phyloP scores from a whole-genome alignment of 2,329 filamentous ascomycete genomes.

The Capronia epimyces region DNA sequence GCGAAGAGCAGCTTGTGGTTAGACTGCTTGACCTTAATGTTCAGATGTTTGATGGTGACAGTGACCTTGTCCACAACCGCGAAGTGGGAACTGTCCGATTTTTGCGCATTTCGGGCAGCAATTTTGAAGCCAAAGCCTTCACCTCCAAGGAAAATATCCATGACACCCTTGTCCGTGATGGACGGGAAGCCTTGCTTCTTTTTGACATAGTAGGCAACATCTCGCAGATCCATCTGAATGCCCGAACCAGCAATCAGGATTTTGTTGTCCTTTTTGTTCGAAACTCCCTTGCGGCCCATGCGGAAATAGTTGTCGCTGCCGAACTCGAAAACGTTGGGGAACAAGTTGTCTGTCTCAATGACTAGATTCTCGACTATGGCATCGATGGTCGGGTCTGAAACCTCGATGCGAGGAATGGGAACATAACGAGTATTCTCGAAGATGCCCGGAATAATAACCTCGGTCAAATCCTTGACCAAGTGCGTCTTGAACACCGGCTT shows the following conservation, averaged over 20 bases:
- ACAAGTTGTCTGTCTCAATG: constrained; percentile 92
- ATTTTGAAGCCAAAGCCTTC: constrained; percentile 88
- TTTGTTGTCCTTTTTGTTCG: constrained; percentile 75
- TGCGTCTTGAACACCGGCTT: constrained; percentile 89
- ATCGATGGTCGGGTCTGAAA: constrained; percentile 76
- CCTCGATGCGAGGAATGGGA: constrained; percentile 90
- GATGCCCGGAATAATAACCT: constrained; percentile 75
- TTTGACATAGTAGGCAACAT: constrained; percentile 92
- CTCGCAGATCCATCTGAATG: constrained; percentile 80
- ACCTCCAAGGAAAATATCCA: constrained; percentile 81
- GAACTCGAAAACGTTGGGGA: constrained; percentile 85
- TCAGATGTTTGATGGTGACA: constrained; percentile 73
- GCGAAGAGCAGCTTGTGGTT: constrained; percentile 88
- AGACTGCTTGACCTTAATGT: constrained; percentile 88
- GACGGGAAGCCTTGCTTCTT: constrained; percentile 89
- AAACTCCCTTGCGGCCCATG: constrained; percentile 83
- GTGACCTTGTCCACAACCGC: constrained; percentile 91
- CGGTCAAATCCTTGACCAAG: constrained; percentile 78
- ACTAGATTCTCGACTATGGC: constrained; percentile 90
- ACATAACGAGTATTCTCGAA: constrained; percentile 86
- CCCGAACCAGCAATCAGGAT: constrained; percentile 80
- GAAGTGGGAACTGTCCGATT: constrained; percentile 71
- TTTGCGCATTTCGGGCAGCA: constrained; percentile 74
- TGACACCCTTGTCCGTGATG: constrained; percentile 79
- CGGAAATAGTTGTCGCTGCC: constrained; percentile 90